Percentiles rank a stretch among this genome's conserved stretches.
Conservation (phyloP, 805 yeast genomes). For the Aciculoconidium aculeatum region DNA sequence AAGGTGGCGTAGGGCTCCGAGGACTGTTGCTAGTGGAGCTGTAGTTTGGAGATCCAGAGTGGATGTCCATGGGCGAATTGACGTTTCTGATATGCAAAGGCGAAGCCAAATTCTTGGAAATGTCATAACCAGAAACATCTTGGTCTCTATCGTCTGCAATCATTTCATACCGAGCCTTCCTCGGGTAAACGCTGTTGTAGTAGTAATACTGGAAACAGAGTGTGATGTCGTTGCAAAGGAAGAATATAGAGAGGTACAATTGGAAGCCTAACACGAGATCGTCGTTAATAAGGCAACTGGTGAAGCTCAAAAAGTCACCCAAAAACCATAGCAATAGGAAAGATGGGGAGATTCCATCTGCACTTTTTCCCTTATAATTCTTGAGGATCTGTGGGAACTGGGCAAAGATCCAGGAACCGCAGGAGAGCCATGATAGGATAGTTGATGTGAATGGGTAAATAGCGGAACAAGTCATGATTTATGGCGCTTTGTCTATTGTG, state of each 20-base stretch:
- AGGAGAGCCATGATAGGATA: slow-evolving; percentile 36
- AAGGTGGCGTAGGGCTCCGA: too few relatives aligned
- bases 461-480: too few relatives aligned
- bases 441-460: too few relatives aligned
- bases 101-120: too few relatives aligned
- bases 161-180: slow-evolving; percentile 10
- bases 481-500: too few relatives aligned
- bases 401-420: slow-evolving; percentile 65
- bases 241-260: slow-evolving; percentile 34
- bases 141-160: too few relatives aligned
- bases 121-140: too few relatives aligned
- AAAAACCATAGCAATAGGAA: slow-evolving; percentile 59
- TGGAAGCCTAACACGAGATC: slow-evolving; percentile 32
- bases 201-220: slow-evolving; percentile 38
- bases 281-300: slow-evolving; percentile 35
- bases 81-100: slow-evolving; percentile 11
- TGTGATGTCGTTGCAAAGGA: slow-evolving; percentile 32
- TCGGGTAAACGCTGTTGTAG: slow-evolving; percentile 33
- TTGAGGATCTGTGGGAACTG: slow-evolving; percentile 65
- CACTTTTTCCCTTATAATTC: slow-evolving; percentile 54
- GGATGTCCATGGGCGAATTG: slow-evolving; percentile 1
- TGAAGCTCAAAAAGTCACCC: slow-evolving; percentile 41
- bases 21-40: too few relatives aligned
- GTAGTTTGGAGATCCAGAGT: too few relatives aligned
- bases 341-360: slow-evolving; percentile 59